These are phyloP conservation scores for Xylariaceae sp. DNA, from an alignment of 2,329 filamentous ascomycete species.

Conservation along the genomic window DNA sequence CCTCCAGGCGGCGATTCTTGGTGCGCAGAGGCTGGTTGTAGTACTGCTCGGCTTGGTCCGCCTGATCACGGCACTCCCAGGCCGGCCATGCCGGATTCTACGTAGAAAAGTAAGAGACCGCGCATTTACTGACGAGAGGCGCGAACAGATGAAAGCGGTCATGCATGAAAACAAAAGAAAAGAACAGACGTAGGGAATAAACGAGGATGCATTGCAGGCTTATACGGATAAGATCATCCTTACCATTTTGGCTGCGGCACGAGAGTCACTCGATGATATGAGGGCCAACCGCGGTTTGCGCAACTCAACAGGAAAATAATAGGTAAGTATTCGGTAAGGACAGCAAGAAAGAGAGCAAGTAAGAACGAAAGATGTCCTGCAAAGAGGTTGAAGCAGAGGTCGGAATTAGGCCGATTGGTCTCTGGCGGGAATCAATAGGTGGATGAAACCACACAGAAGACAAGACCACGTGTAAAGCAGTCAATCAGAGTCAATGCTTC, in stretches of 20 bases:
- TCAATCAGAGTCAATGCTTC: not conserved
- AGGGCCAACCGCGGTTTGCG: not conserved
- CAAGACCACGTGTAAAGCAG: not conserved
- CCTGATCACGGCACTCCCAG: slow-evolving; percentile 49
- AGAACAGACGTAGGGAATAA: too few relatives aligned
- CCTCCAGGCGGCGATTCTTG: slow-evolving; percentile 41
- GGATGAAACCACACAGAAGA: not conserved
- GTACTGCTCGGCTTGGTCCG: slow-evolving; percentile 44
- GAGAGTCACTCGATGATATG: not conserved
- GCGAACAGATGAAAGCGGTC: not conserved
- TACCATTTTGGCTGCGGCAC: slow-evolving; percentile 13
- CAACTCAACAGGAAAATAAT: not conserved
- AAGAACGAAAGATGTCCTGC: not conserved
- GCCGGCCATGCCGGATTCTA: slow-evolving; percentile 28
- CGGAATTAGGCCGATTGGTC: not conserved
- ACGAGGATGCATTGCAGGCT: not conserved
- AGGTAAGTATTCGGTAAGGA: too few relatives aligned
- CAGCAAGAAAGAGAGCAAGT: not conserved
- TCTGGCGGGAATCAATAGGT: not conserved
- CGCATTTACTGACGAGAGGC: not conserved
- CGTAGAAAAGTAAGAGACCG: not conserved
- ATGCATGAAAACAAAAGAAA: not conserved
- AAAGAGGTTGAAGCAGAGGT: not conserved
- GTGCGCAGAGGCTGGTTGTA: slow-evolving; percentile 46
- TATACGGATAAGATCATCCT: not conserved